Percentiles rank a stretch among this genome's conserved stretches.
Evolutionary conservation across 1,284 basidiomycete species (phyloP).

Genomic region (Pseudomicrostroma phylloplanum): DNA sequence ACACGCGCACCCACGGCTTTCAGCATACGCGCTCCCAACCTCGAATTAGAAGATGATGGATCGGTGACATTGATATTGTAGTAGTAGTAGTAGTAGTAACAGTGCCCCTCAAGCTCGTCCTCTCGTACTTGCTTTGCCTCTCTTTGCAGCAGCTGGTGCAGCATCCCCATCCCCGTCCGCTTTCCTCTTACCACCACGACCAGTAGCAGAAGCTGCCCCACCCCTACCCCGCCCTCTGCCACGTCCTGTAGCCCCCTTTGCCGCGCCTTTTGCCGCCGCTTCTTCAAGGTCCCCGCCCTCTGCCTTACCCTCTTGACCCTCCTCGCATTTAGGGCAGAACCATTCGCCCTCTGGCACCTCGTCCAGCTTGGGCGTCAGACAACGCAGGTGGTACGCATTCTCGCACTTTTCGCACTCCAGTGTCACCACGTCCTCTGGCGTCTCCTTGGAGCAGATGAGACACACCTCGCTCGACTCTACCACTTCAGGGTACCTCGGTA

Average conservation of each 20-base stretch:
- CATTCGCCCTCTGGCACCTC: conserved; percentile 67
- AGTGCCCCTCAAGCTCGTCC: too few relatives aligned
- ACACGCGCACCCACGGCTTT: too few relatives aligned
- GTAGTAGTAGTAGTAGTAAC: too few relatives aligned
- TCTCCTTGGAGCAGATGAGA: conserved; percentile 66
- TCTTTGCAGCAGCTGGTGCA: too few relatives aligned
- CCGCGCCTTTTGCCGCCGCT: background rate
- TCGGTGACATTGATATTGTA: too few relatives aligned
- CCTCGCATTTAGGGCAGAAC: conserved; percentile 34
- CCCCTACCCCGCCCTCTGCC: too few relatives aligned
- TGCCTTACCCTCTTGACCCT: background rate
- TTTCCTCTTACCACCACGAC: too few relatives aligned
- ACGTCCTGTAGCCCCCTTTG: background rate
- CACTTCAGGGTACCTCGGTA: conserved; percentile 53
- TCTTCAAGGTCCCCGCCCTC: background rate
- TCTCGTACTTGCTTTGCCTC: too few relatives aligned
- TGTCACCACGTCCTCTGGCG: conserved; percentile 59
- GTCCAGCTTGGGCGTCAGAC: conserved; percentile 69
- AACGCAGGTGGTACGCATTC: conserved; percentile 74
- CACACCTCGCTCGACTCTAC: conserved; percentile 67
- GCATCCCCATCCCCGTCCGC: too few relatives aligned
- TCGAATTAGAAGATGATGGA: too few relatives aligned
- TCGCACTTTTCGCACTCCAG: conserved; percentile 65
- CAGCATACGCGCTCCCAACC: too few relatives aligned
- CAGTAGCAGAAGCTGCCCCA: too few relatives aligned